Evolutionary conservation across 305 asterid species (phyloP), one percentile per base, ranked within the genome.

Genomic region (Fraxinus latifolia): DNA sequence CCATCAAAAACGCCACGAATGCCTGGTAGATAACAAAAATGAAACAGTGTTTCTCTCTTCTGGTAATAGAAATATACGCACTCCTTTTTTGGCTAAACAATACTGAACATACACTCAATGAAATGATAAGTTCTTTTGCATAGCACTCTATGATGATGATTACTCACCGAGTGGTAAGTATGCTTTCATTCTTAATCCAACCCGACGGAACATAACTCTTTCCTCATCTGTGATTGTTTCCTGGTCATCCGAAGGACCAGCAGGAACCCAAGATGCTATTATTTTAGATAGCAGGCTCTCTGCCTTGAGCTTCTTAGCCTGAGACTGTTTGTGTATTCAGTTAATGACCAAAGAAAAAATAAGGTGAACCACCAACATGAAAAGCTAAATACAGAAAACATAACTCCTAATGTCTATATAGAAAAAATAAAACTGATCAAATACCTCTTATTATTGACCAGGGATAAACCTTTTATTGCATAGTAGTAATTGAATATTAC

Each of bases 191-290:
- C 95, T 90, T 84, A 96, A 84, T 82, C 99, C 99, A 90, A 96
- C 93, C 88, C 85, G 90, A 23, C 97, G 94, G 74, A 84, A 94
- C 97, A 94, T 93, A 83, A 87, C 91, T 85, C 94, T 90, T 89
- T 96, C 99, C 88, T 96, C 99, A 74, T 96, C 99, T 77, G 99
- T 94, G 79, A 96, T 96, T 80, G 97, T 92, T 92, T 96, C 98
- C 91, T 87, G 95, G 87, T 96, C 99, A 91, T 93, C 95, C 17
- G 96, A 91, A 81, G 98, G 98, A 88, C 90, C 87, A 83, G 87
- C 89, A 32, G 98, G 98, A 73, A 89, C 88, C 99, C 99, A 94
- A 77, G 99, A 94, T 68, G 85, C 91, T 65, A 92, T 93, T 83
- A 94, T 94, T 88, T 96, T 96, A 23, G 94, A 86, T 84, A 96